Percentiles rank a stretch among this genome's conserved stretches.
These are phyloP conservation scores for Aspergillus cristatus DNA, from an alignment of 495 filamentous ascomycete genomes.

Conservation along the genomic window DNA sequence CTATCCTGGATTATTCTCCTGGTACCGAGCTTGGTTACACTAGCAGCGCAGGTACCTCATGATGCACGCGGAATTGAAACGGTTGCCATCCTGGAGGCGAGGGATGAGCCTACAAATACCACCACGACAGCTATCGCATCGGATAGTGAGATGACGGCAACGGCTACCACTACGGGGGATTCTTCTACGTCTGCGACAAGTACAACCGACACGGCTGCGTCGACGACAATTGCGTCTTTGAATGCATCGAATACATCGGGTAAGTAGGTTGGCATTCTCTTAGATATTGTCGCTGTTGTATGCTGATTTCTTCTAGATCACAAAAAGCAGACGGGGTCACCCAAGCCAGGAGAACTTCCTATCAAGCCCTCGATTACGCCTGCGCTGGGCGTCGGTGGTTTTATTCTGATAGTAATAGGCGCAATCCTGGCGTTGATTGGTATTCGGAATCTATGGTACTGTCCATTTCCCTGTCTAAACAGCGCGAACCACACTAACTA, in stretches of 20 bases:
- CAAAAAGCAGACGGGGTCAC: constrained; percentile 13
- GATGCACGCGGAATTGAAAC: constrained; percentile 5
- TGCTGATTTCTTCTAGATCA: not conserved
- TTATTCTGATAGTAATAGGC: constrained; percentile 64
- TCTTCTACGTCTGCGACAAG: constrained; percentile 11
- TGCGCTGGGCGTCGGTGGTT: constrained; percentile 67
- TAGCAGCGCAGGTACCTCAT: constrained; percentile 10
- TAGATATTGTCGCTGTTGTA: not conserved
- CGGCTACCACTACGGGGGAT: not conserved
- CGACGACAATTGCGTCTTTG: constrained; percentile 10
- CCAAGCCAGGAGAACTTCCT: constrained; percentile 44
- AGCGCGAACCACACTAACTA: not conserved
- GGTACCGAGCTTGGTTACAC: constrained; percentile 5
- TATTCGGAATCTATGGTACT: constrained; percentile 68
- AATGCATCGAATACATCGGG: constrained; percentile 8
- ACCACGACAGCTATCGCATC: constrained; percentile 2
- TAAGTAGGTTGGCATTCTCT: constrained; percentile 11
- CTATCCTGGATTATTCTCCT: constrained; percentile 8
- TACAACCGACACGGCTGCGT: constrained; percentile 7
- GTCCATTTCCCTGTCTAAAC: not conserved
- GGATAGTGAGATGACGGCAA: constrained; percentile 2
- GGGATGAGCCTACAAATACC: constrained; percentile 5
- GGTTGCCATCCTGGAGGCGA: constrained; percentile 6
- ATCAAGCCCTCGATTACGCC: constrained; percentile 69
- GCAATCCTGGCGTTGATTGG: constrained; percentile 64